Evolutionary conservation across 2,329 filamentous ascomycete species (phyloP).

Genomic region (Neonectria hederae): DNA sequence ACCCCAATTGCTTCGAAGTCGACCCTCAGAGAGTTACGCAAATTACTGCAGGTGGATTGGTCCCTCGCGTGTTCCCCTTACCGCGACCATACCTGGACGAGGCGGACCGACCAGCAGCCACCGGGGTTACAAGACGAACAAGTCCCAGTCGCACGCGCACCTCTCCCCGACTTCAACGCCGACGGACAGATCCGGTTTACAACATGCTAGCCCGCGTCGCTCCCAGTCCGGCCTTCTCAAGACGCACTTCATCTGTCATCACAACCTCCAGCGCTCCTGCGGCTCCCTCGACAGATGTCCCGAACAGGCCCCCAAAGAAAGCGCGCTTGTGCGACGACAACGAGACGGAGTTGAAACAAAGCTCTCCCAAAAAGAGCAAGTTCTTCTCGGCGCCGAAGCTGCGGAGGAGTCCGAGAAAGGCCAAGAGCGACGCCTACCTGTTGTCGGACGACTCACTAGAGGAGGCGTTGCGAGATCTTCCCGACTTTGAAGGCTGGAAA

Average conservation of each 20-base stretch:
- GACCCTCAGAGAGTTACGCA: conserved; percentile 59
- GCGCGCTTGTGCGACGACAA: conserved; percentile 62
- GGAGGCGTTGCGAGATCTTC: conserved; percentile 60
- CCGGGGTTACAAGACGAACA: conserved; percentile 24
- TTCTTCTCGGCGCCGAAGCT: conserved; percentile 57
- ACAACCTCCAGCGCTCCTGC: conserved; percentile 22
- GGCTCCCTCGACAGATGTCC: conserved; percentile 34
- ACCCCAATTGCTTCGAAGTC: conserved; percentile 67
- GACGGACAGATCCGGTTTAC: conserved; percentile 62
- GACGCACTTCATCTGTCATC: conserved; percentile 25
- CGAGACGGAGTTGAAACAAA: conserved; percentile 49
- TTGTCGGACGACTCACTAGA: conserved; percentile 68
- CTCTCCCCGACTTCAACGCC: conserved; percentile 55
- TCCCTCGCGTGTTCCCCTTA: conserved; percentile 66
- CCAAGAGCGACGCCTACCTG: conserved; percentile 54
- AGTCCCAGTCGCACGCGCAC: conserved; percentile 38
- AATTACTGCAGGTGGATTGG: conserved; percentile 59
- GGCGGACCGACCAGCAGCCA: conserved; percentile 33
- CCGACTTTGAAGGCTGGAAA: conserved; percentile 62
- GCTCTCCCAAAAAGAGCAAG: conserved; percentile 59
- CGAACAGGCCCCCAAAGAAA: conserved; percentile 64
- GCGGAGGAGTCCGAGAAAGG: conserved; percentile 39
- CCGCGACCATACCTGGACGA: conserved; percentile 65
- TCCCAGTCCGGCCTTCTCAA: conserved; percentile 31
- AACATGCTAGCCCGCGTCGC: conserved; percentile 51